Evolutionary conservation across 2,329 filamentous ascomycete species (phyloP).

Genomic region (Nothomitra cinnamomea): DNA sequence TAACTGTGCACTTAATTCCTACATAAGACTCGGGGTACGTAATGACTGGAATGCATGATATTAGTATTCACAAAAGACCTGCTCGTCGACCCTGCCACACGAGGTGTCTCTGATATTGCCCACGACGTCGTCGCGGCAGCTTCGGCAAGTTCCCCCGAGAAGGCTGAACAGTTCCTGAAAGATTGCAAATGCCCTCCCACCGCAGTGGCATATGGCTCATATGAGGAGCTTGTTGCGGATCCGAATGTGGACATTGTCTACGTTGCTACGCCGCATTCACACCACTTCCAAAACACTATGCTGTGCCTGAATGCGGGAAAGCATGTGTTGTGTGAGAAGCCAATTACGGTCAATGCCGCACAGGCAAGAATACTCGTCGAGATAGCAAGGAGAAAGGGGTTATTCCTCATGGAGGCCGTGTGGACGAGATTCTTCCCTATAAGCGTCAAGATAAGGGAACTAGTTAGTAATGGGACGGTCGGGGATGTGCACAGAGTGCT

Average conservation of each 20-base stretch:
- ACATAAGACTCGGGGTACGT: background rate
- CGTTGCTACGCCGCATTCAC: constrained; percentile 77
- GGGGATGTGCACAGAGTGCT: constrained; percentile 38
- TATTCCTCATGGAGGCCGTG: constrained; percentile 74
- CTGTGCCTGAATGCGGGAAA: constrained; percentile 72
- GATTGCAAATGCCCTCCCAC: constrained; percentile 50
- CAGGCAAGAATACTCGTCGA: constrained; percentile 58
- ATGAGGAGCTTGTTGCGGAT: constrained; percentile 65
- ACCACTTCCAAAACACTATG: constrained; percentile 84
- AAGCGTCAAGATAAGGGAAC: constrained; percentile 55
- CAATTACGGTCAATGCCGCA: constrained; percentile 67
- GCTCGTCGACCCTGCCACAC: constrained; percentile 51
- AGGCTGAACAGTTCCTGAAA: constrained; percentile 56
- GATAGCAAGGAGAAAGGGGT: constrained; percentile 52
- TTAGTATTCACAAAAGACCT: constrained; percentile 58
- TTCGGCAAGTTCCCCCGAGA: constrained; percentile 54
- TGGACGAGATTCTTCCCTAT: constrained; percentile 85
- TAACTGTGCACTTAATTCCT: constrained; percentile 12
- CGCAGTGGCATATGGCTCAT: constrained; percentile 61
- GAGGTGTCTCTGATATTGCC: constrained; percentile 52
- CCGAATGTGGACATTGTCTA: constrained; percentile 72
- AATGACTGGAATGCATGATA: background rate
- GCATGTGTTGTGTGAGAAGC: constrained; percentile 81
- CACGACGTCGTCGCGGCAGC: constrained; percentile 68
- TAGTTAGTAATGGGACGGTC: constrained; percentile 37